Base-by-base conservation (phyloP, 2,329 filamentous ascomycete species). In the Drechslerella dactyloides region DNA sequence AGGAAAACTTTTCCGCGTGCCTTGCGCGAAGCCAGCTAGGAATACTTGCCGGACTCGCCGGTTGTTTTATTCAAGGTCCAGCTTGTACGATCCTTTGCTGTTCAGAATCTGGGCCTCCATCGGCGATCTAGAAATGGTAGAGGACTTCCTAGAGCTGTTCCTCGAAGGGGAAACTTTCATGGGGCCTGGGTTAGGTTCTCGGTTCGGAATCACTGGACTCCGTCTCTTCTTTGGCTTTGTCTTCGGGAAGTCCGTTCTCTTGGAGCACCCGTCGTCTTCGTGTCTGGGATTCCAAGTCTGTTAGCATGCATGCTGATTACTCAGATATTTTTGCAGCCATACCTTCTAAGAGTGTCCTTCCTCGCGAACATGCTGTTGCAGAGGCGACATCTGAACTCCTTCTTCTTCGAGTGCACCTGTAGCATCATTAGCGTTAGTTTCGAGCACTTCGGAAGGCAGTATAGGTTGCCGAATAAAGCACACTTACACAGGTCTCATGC, bases 341-440 rank as follows among this genome's bases (percentile, higher is more conserved):
- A 91, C 90, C 91, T 89, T 80, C 87, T 82, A n/a, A 94, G 82
- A 0, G 90, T 94, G 77, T 96, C 91, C 78, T 91, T 92, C 50
- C 91, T 85, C 24, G 90, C 87, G 81, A 96, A 96, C 46, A 84
- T 83, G 60, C 86, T 84, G 33, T 84, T 84, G 77, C 91, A 96
- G 70, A 87, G 87, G 70, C 87, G 84, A 77, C 91, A 96, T 69
- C 83, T 83, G 78, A 88, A 87, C 75, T 88, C 87, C 62, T 86
- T 85, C 74, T 88, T 83, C 79, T 90, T 91, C 78, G 87, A 83
- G 78, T 96, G 91, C 10, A 94, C 89, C 81, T 85, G 77, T 44
- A 64, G 35, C 10, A 77, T 83, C 86, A 75, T 37, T 2, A 17
- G 13, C 85, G 84, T 79, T 85, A 81, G 77, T 88, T 83, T 44